These are phyloP conservation scores for Echria macrotheca DNA, from an alignment of 495 filamentous ascomycete genomes.

Conservation along the genomic window DNA sequence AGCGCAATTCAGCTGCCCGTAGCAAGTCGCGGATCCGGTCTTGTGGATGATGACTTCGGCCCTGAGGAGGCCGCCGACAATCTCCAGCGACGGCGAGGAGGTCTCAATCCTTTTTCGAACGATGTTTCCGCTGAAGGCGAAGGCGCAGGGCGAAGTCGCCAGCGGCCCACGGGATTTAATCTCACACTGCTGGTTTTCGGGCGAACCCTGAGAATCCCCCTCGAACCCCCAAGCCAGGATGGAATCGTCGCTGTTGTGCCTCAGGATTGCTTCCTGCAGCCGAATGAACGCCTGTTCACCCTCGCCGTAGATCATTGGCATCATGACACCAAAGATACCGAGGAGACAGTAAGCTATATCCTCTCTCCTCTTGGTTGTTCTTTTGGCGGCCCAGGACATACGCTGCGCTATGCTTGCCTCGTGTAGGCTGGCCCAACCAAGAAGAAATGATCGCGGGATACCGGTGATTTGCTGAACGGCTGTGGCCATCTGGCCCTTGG, in stretches of 20 bases:
- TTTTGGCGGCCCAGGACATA: background rate
- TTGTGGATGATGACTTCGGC: no score
- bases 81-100: no score
- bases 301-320: conserved; percentile 1
- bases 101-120: no score
- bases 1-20: no score
- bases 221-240: background rate
- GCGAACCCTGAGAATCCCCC: no score
- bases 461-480: background rate
- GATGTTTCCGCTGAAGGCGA: no score
- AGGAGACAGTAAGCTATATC: background rate
- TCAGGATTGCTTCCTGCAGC: background rate
- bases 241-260: background rate
- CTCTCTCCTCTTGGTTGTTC: background rate
- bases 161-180: no score
- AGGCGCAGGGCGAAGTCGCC: no score
- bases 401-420: background rate
- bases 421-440: background rate
- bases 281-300: background rate
- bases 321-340: background rate
- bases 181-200: no score
- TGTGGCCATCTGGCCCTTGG: background rate
- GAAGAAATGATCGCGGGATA: background rate
- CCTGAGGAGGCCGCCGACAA: no score
- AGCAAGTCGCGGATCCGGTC: no score